Evolutionary conservation across 2,329 filamentous ascomycete species (phyloP), one percentile per base, ranked within the genome.

Genomic region (Cladophialophora yegresii): DNA sequence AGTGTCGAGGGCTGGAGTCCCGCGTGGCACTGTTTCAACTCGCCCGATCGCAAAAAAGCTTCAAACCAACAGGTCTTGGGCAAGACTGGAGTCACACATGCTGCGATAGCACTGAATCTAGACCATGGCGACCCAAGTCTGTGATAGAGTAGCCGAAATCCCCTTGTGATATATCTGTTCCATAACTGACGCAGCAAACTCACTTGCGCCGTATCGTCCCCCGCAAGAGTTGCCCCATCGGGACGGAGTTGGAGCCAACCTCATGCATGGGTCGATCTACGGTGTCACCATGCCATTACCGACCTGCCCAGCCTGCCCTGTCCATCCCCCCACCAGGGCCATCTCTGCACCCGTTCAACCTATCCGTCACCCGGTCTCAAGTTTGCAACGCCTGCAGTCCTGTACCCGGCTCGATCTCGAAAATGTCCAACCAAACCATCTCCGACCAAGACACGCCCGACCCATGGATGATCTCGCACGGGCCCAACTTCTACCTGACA

Each of bases 361-460:
- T 2, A 16, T 7, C 5, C 36, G n/a, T 0, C 6, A 16, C 2
- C 36, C n/a, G 16, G 4, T 16, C n/a, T 43, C 16, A 3, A n/a
- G 36, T 43, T 13, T 20, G 36, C 16, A n/a, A 16, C 36, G n/a
- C 16, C 3, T 28, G 26, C 26, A 20, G 5, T 43, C 13, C 5
- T n/a, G n/a, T n/a, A n/a, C n/a, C n/a, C n/a, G n/a, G 16, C 36
- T 43, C 16, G 5, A n/a, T 20, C 26, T n/a, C n/a, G n/a, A n/a
- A n/a, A n/a, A 75, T 75, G 74, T 74, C 74, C 5, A 75, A 75
- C 66, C 65, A 62, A 33, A 60, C 65, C 53, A 75, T 75, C 32
- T 62, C 66, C 58, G 61, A 72, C 51, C 62, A 68, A 22, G 73
- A 75, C 62, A 75, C 73, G 1, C 73, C 73, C 4, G 73, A 75